Base-by-base conservation (phyloP, 768 basidiomycete genomes). In the Collybia nuda region DNA sequence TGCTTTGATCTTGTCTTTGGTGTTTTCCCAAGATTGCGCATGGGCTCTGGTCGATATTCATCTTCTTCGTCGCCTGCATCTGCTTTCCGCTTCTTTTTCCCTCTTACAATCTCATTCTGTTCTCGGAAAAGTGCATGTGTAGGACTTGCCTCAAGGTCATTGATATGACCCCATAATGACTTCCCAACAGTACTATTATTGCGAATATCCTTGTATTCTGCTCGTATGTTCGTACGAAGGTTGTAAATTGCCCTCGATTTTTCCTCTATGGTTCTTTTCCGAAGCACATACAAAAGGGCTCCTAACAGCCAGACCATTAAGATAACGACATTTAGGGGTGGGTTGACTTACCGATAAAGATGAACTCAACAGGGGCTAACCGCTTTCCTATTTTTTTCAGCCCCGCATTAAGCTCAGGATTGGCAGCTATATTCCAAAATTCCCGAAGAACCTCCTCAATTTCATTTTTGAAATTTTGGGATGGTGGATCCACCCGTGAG, bases 361-460 rank as follows among this genome's bases (percentile, higher is more conserved):
- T 81, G 62, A 93, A 88, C 60, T 90, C 86, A 6, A 85, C 81
- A 1, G 88, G 88, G 1, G 87, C 82, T 36, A 91, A 76, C 22
- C 82, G 76, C 52, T 81, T 77, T 49, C 71, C 68, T n/a, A 87
- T 76, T 21, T 73, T 67, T 15, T 54, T 68, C 56, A 90, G 85
- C 2, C 73, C 82, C 11, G 62, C 52, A n/a, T 75, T 77, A 28
- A 79, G 66, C 5, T 59, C 39, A 0, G 51, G 18, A 24, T 73
- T 66, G 8, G 53, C 59, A 2, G 85, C 85, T 40, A 89, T 73
- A 18, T 74, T 66, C 68, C 77, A 78, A 40, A 87, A 78, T 23
- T 75, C 74, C 14, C 68, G 62, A 32, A 93, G 67, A 17, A 79
- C 80, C 7, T 71, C 65, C 22, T 76, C 73, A 17, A 92, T 79